Base-by-base conservation (phyloP, 805 yeast genomes). In the Saturnispora hagleri region DNA sequence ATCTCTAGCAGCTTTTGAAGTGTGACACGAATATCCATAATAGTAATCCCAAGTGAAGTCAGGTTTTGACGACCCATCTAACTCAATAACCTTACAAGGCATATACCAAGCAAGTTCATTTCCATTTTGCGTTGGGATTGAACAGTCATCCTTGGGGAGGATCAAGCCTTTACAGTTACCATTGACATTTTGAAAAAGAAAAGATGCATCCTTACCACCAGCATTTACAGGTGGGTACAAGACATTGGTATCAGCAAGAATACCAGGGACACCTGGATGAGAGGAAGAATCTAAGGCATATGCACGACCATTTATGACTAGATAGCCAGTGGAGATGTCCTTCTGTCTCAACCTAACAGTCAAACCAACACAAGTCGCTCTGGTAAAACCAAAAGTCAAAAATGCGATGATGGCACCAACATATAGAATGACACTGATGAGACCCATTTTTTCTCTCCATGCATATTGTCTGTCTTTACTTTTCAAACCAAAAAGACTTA, bases 381-480 rank as follows among this genome's bases (percentile, higher is more conserved):
- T 78, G 9, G 96, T 86, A 69, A 91, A 76, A 1, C 98, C 98
- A 69, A 91, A 91, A 2, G 97, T 89, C 58, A 91, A 72, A 64
- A 75, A 93, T 1, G 95, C 97, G 40, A 89, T 85, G 49, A 85
- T 65, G 0, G 87, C 80, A 51, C 93, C 97, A 45, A 86, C 69
- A 58, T 77, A 76, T 18, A 84, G 57, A 59, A 91, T 89, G 51
- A 89, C 74, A 1, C 93, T 76, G 43, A 91, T 73, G 43, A 93
- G 73, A 1, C 89, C 98, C 51, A 90, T 85, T 63, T 91, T 91
- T 63, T 93, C 99, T 62, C 99, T 78, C 99, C 99, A 93, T 0
- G 98, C 98, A 73, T 81, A 80, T 64, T 90, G 97, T 54, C 96
- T 80, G 43, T 82, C 90, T 58, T 81, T 80, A 20, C 85, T 81